These are phyloP conservation scores for Penicillium cataractarum DNA, from an alignment of 495 filamentous ascomycete genomes.

Conservation along the genomic window DNA sequence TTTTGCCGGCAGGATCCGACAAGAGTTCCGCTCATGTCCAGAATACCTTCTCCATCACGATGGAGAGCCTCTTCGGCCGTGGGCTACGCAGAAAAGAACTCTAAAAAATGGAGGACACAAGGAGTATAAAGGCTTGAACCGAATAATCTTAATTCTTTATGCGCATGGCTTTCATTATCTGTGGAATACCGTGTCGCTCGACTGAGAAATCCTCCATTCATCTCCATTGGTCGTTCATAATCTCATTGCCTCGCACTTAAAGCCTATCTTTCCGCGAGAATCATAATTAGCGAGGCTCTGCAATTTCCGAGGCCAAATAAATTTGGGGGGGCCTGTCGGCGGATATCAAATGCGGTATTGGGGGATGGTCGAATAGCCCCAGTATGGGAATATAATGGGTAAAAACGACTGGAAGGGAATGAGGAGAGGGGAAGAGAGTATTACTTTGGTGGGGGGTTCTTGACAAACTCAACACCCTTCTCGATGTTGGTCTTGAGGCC, in stretches of 20 bases:
- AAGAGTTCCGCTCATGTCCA: not conserved
- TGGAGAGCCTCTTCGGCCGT: not conserved
- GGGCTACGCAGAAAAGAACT: not conserved
- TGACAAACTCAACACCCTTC: conserved; percentile 88
- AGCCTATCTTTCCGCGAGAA: conserved; percentile 51
- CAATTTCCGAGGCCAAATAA: conserved; percentile 13
- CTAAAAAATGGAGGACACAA: not conserved
- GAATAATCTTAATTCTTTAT: conserved; percentile 10
- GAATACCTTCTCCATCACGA: not conserved
- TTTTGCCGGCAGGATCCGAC: conserved; percentile 13
- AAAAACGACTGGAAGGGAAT: conserved; percentile 6
- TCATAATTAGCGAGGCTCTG: conserved; percentile 47
- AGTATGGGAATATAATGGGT: not conserved
- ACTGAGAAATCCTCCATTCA: conserved; percentile 7
- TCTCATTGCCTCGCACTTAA: conserved; percentile 39
- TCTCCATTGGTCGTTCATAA: conserved; percentile 34
- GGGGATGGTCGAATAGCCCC: conserved; percentile 5
- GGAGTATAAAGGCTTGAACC: not conserved
- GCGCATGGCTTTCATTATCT: conserved; percentile 1
- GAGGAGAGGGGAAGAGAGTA: conserved; percentile 29
- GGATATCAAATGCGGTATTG: conserved; percentile 21
- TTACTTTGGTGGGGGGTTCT: conserved; percentile 81
- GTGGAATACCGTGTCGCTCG: conserved; percentile 7
- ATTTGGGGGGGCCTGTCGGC: conserved; percentile 11
- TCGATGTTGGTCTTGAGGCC: conserved; percentile 89